Evolutionary conservation across 108 stramenopile genomes (phyloP), one percentile per base, ranked within the genome.

Genomic region (Schizochytrium sp.): DNA sequence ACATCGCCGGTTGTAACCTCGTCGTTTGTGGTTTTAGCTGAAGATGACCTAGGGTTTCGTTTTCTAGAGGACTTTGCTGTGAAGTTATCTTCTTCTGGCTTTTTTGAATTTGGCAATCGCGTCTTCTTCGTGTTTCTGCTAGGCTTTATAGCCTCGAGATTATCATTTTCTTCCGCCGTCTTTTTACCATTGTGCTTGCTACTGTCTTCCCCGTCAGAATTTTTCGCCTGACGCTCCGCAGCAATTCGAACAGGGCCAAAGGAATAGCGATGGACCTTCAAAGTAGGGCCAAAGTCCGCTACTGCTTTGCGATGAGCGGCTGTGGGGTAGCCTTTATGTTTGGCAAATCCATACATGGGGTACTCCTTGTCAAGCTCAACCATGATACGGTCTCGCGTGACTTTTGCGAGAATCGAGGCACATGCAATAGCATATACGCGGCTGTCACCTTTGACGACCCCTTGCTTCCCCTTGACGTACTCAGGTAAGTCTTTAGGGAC

Each of bases 241-340:
- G 64, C 64, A 15, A 69, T 38, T 7, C 64, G 64, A 61, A 98
- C 88, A 2, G 97, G 97, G 4, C 95, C 96, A 93, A 97, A 98
- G 4, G 96, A 95, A 47, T 94, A 72, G 49, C 98, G 92, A 93
- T 99, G 98, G 46, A 98, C 97, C n/a, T 93, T 91, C 49, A 92
- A 92, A 19, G 95, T 94, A 4, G 89, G 58, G 28, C 98, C 98
- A 91, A 94, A 88, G 69, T 92, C 72, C 12, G 42, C 40, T 3
- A 99, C 93, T 42, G 93, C 90, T 40, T 57, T 88, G 92, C 94
- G 93, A 91, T 99, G 99, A 3, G 90, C 95, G 0, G 90, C 90
- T 13, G 98, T 98, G 8, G 96, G 96, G 93, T 99, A 99, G 13
- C 98, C 99, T 91, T 99, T 99, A 94, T 99, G 97, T 87, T 94